Base-by-base conservation (phyloP, 2,329 filamentous ascomycete species). In the Colletotrichum australisinense region DNA sequence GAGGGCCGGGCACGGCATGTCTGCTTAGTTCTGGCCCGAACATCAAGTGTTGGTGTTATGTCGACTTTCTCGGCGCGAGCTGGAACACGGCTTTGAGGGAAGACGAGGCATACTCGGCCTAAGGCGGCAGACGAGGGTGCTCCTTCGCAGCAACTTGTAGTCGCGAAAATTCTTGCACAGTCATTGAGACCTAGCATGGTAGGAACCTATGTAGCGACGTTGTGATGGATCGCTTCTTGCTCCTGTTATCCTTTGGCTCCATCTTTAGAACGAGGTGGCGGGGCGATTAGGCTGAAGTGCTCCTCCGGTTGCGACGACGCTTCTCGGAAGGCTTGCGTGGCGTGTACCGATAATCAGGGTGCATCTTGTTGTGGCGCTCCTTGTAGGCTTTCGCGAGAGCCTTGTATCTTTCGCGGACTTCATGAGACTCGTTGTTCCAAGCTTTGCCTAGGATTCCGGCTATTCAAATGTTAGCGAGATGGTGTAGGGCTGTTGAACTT, bases 341-440 rank as follows among this genome's bases (percentile, higher is more conserved):
- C 8, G 76, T 74, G 74, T 86, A 86, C 68, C 82, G 81, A 76
- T 86, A 86, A 62, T 81, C 76, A 0, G 84, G 84, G 63, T 84
- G 75, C 32, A 3, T 78, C 59, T 75, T 64, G 63, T 77, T 79
- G 69, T 81, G 81, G 35, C 70, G 70, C 30, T 73, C 70, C 30
- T 76, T 68, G 30, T 76, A 75, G 11, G 78, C 76, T 71, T 80
- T 79, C 16, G 78, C 74, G 11, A 70, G 70, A 19, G 68, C 56
- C 32, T 59, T 70, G 8, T 73, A 73, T 35, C 57, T 70, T 55
- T 73, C 58, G n/a, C 66, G 67, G 24, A 78, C 77, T 4, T 76
- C 73, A 3, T 73, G 66, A 7, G 76, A 69, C 64, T 80, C 80
- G 5, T 72, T 62, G 14, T 78, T 78, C 81, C 81, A 82, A 73